These are phyloP conservation scores for Castanea mollissima DNA, from an alignment of 306 rosid species.

Conservation along the genomic window DNA sequence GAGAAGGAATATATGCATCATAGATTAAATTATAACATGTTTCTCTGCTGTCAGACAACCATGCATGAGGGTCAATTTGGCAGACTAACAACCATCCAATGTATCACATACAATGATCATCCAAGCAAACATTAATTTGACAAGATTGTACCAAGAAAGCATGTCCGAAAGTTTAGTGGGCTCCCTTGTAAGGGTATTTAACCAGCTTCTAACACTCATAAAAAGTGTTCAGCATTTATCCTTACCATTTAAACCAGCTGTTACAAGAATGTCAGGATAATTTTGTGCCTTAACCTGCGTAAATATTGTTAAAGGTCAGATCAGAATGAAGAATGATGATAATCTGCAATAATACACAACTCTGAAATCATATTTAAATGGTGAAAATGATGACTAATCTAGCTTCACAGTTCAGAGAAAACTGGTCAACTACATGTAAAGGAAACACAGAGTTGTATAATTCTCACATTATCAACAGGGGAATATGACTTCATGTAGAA, in stretches of 20 bases:
- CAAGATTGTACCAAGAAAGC: background rate
- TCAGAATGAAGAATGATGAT: background rate
- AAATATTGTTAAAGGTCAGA: constrained; percentile 18
- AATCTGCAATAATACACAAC: constrained; percentile 9
- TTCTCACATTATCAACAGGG: constrained; percentile 89
- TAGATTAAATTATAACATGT: constrained; percentile 4
- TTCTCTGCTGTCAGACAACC: background rate
- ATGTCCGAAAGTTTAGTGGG: background rate
- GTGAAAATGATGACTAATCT: constrained; percentile 9
- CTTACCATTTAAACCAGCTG: constrained; percentile 92
- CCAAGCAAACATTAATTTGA: background rate
- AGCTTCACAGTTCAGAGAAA: background rate
- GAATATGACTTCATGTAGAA: constrained; percentile 96
- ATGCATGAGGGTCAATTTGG: constrained; percentile 2
- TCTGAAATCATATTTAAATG: constrained; percentile 11
- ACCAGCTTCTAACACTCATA: background rate
- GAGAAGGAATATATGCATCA: background rate
- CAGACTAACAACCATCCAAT: constrained; percentile 20
- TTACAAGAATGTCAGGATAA: constrained; percentile 83
- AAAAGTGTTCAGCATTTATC: background rate
- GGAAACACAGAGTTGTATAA: background rate
- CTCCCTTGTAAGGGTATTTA: background rate
- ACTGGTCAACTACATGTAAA: constrained; percentile 5
- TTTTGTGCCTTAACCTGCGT: constrained; percentile 71
- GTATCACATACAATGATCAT: background rate